Evolutionary conservation across 805 yeast genomes (phyloP).

Genomic region (Cyberlindnera americana): DNA sequence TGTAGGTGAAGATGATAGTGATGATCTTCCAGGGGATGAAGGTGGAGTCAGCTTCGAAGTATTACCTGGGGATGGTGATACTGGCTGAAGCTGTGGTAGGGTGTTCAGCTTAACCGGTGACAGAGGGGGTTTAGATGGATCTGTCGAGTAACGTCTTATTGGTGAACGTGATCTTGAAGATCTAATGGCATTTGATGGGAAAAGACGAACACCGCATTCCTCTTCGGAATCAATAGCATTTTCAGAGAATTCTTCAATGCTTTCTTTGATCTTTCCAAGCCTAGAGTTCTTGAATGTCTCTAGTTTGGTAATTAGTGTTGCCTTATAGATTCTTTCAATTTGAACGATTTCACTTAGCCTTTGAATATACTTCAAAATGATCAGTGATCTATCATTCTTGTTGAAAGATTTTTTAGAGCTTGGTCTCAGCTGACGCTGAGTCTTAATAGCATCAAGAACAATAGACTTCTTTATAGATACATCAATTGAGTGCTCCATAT

Average conservation of each 20-base stretch:
- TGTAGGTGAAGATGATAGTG: constrained; percentile 14
- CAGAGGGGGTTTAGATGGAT: constrained; percentile 8
- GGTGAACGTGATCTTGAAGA: constrained; percentile 24
- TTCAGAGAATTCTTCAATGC: constrained; percentile 7
- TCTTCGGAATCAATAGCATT: constrained; percentile 1
- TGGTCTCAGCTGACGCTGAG: constrained; percentile 26
- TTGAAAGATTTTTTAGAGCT: constrained; percentile 27
- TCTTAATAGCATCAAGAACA: constrained; percentile 33
- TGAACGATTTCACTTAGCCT: constrained; percentile 59
- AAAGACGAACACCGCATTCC: constrained; percentile 18
- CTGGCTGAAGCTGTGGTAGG: constrained; percentile 3
- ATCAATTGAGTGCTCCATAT: constrained; percentile 51
- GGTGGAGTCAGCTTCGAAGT: constrained; percentile 13
- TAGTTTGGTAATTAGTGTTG: constrained; percentile 28
- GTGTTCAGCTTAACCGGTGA: constrained; percentile 19
- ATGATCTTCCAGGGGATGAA: constrained; percentile 10
- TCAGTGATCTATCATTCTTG: constrained; percentile 39
- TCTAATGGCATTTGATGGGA: constrained; percentile 18
- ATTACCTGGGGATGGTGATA: background rate
- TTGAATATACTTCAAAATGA: constrained; percentile 46
- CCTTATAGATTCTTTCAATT: constrained; percentile 59
- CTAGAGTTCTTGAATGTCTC: constrained; percentile 12
- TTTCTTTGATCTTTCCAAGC: constrained; percentile 17
- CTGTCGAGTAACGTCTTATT: constrained; percentile 16
- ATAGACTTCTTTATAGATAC: constrained; percentile 37